Percentiles rank a stretch among this genome's conserved stretches.
Conservation (phyloP, 805 yeast genomes). For the Metschnikowia colocasiae region DNA sequence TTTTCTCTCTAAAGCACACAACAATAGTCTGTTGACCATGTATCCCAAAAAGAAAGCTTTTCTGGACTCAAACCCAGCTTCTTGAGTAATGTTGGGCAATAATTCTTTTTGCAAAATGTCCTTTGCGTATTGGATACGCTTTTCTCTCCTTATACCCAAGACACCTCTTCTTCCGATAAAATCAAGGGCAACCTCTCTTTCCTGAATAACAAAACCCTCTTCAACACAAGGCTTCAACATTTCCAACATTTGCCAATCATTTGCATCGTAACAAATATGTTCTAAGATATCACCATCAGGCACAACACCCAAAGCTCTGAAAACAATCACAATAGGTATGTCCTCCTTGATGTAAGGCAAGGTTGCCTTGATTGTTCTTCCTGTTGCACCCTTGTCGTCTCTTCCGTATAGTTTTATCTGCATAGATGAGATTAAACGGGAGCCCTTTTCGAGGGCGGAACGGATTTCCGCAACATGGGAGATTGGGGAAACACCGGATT, state of each 20-base stretch:
- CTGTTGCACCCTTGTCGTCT: conserved; percentile 62
- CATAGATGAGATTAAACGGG: conserved; percentile 87
- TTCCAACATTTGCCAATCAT: conserved; percentile 99
- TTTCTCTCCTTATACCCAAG: conserved; percentile 91
- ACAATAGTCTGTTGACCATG: conserved; percentile 90
- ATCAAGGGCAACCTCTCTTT: conserved; percentile 95
- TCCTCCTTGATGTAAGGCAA: conserved; percentile 95
- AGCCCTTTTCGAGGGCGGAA: conserved; percentile 95
- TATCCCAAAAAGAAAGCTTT: conserved; percentile 97
- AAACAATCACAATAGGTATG: conserved; percentile 93
- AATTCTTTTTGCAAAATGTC: conserved; percentile 95
- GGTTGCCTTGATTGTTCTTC: conserved; percentile 90
- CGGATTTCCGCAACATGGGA: conserved; percentile 96
- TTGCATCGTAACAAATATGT: conserved; percentile 95
- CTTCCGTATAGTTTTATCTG: conserved; percentile 90
- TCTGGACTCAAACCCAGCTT: conserved; percentile 94
- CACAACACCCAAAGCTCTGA: conserved; percentile 96
- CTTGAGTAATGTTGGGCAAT: conserved; percentile 95
- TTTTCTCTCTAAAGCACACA: conserved; percentile 95
- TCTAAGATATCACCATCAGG: conserved; percentile 99
- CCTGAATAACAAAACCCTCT: conserved; percentile 97
- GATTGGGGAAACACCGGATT: conserved; percentile 95
- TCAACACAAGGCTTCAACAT: conserved; percentile 99
- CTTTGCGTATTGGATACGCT: conserved; percentile 96
- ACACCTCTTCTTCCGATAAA: conserved; percentile 98